Evolutionary conservation across 345 rosid genomes (phyloP), one percentile per base, ranked within the genome.

Genomic region (Trapa bicornis): DNA sequence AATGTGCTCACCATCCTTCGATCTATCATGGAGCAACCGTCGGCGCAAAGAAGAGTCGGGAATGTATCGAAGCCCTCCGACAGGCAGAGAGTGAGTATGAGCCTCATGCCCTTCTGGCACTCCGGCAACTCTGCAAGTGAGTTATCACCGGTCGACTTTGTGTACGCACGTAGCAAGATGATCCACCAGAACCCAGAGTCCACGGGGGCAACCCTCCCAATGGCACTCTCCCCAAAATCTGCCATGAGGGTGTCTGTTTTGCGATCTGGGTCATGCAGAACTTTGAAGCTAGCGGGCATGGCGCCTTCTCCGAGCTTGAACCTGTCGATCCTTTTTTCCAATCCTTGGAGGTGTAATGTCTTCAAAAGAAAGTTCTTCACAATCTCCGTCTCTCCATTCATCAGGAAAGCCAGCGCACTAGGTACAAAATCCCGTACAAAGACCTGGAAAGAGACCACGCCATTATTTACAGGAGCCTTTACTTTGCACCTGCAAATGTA

Each of bases 141-240:
- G 65, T 67, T 76, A 75, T 87, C 93, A 42, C 92, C 91, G 0
- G 93, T 89, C 43, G 92, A 82, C 67, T 89, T 89, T 13, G 93
- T 85, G 65, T 89, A 89, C 10, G 96, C 90, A 57, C 96, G 86
- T 37, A 89, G 89, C 68, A 89, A 83, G 72, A 89, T 89, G 67
- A 89, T 87, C 96, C 96, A 89, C 96, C 93, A 89, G 76, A 89
- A 89, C 47, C 96, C 91, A 57, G 91, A 89, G 72, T 89, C 91
- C 29, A 89, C 91, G 1, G 96, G 91, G 60, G 96, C 96, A 70
- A 89, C 96, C 47, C 96, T 81, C 71, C 93, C 96, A 53, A 89
- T 89, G 32, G 96, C 93, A 62, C 84, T 85, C 82, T 85, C 96
- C 47, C 93, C 93, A 72, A 87, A 89, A 72, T 89, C 96, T 66